phyloP scores from a whole-genome alignment of 306 rosid species.

The Clitoria ternatea region DNA sequence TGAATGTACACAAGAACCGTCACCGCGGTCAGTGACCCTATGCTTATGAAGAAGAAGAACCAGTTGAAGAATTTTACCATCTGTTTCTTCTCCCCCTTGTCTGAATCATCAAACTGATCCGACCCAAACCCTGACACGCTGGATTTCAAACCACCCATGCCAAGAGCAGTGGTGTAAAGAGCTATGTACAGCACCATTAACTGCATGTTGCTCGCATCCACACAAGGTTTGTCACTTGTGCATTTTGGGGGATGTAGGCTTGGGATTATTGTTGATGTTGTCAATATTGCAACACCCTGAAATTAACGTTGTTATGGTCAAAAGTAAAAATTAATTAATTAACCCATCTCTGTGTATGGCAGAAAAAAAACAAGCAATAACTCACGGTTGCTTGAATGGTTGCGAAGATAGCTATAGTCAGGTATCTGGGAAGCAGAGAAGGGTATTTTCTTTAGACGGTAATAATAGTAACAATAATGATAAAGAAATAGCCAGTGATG shows the following conservation, averaged over 20 bases:
- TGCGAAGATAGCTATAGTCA: constrained; percentile 79
- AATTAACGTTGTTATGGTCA: not conserved
- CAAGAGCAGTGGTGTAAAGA: constrained; percentile 66
- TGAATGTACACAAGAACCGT: constrained; percentile 77
- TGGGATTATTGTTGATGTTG: constrained; percentile 76
- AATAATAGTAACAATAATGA: too few species aligned
- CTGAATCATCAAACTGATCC: constrained; percentile 70
- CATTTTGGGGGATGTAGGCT: constrained; percentile 79
- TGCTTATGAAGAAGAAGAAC: constrained; percentile 88
- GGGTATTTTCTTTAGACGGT: too few species aligned
- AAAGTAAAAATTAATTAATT: not conserved
- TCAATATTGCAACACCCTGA: constrained; percentile 78
- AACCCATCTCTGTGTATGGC: too few species aligned
- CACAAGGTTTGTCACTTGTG: constrained; percentile 27
- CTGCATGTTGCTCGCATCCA: constrained; percentile 46
- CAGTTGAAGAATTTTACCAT: constrained; percentile 78
- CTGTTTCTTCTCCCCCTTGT: constrained; percentile 43
- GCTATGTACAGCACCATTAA: constrained; percentile 55
- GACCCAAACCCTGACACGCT: constrained; percentile 88
- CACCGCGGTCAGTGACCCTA: constrained; percentile 77
- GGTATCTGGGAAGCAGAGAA: constrained; percentile 47
- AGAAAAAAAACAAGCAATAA: too few species aligned
- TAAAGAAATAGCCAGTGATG: too few species aligned
- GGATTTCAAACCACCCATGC: constrained; percentile 84
- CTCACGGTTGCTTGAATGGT: constrained; percentile 84